These are phyloP conservation scores for Tulasnella sp. DNA, from an alignment of 768 basidiomycete species.

Conservation along the genomic window DNA sequence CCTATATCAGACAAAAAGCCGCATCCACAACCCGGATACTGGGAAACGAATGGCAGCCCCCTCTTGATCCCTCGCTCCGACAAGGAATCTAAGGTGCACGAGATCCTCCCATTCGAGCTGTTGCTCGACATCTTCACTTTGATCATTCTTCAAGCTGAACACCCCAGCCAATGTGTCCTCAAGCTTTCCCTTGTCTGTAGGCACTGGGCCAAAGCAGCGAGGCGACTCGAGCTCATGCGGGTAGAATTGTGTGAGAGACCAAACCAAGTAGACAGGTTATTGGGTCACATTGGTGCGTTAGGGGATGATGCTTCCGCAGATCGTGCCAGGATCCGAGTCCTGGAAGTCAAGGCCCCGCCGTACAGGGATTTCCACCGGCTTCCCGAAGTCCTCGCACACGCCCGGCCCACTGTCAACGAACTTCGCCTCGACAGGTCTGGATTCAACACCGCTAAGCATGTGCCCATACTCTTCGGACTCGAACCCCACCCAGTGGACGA, in stretches of 20 bases:
- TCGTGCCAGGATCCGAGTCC: neutral
- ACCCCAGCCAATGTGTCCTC: neutral
- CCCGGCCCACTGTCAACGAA: neutral
- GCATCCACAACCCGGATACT: neutral
- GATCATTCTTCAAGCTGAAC: neutral
- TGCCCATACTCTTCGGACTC: neutral
- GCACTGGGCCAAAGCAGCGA: neutral
- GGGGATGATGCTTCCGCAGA: neutral
- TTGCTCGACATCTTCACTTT: neutral
- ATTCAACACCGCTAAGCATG: neutral
- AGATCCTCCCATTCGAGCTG: neutral
- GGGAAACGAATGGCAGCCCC: neutral
- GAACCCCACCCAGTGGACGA: slow-evolving; percentile 10
- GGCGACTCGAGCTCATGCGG: slow-evolving; percentile 5
- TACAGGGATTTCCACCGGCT: slow-evolving; percentile 6
- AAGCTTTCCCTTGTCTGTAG: neutral
- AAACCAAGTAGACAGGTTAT: neutral
- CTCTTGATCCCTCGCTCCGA: neutral
- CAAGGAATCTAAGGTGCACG: neutral
- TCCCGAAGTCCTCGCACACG: neutral
- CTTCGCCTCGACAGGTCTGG: neutral
- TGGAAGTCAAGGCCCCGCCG: neutral
- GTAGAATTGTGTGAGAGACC: neutral
- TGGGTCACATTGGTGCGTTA: neutral
- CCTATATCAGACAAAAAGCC: neutral